Base-by-base conservation (phyloP, 1,284 basidiomycete species). In the Ganoderma resinaceum region DNA sequence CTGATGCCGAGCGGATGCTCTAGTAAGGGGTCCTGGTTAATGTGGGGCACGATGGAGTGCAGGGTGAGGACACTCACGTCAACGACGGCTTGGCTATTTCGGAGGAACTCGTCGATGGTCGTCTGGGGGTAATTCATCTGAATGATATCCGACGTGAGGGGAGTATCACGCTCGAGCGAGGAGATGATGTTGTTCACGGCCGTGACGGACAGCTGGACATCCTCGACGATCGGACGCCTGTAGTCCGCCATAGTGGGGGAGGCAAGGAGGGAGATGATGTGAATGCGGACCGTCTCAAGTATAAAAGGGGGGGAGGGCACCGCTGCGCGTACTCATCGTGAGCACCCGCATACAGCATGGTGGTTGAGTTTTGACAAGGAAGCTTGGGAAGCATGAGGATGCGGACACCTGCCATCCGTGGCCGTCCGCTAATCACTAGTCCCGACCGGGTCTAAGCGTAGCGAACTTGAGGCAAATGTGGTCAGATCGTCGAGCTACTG, bases 81-180 rank as follows among this genome's bases (percentile, higher is more conserved):
- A 2, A 62, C 49, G 8, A 64, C 63, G 8, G 33, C 59, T 35
- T 58, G 18, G 43, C 62, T 64, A 12, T 6, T 40, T 23, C 35
- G 23, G 23, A 57, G 53, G 59, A 68, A 68, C 20, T 65, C 26
- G 8, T 64, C 59, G 8, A 68, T 42, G 3, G 60, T 65, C 4
- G 38, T 23, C n/a, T 65, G 58, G 9, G 67, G 37, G 23, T 65
- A 68, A 52, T 58, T 68, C 18, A 61, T 31, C 29, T 65, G 63
- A 23, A 65, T 20, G 33, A 68, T 61, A 26, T 68, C 67, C 7
- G 63, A 57, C 5, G 59, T 26, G 26, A 68, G 49, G 11, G 67
- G 63, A 2, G 26, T 3, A 31, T 65, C 67, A 6, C 52, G 23
- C 52, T 65, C 59, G 4, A 68, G 66, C 3, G 52, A 29, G 38